Conservation (phyloP, 495 filamentous ascomycete species). For the Aspergillus ostianus region DNA sequence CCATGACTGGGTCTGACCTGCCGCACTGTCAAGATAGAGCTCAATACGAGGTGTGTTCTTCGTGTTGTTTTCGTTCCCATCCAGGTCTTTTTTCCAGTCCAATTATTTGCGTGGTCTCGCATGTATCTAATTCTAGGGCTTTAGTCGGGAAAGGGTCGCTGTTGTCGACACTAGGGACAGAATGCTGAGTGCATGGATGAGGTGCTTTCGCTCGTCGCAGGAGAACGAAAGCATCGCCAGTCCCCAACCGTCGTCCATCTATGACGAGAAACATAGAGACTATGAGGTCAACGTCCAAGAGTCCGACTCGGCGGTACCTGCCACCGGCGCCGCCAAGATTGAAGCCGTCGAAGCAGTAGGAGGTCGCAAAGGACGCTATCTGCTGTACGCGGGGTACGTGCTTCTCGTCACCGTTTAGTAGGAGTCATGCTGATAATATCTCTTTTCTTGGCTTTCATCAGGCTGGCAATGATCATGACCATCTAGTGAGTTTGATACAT, state of each 20-base stretch:
- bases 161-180: not conserved
- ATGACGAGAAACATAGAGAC: slow-evolving; percentile 14
- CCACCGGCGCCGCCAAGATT: slow-evolving; percentile 30
- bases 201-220: slow-evolving; percentile 4
- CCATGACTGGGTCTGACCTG: not conserved
- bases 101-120: not conserved
- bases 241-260: not conserved
- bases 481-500: slow-evolving; percentile 34
- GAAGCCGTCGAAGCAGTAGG: slow-evolving; percentile 44
- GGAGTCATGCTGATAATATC: slow-evolving; percentile 8
- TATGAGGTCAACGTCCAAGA: slow-evolving; percentile 10
- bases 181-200: slow-evolving; percentile 13
- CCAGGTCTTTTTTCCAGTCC: not conserved
- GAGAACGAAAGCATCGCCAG: slow-evolving; percentile 1
- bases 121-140: not conserved
- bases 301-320: not conserved
- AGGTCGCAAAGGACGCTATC: slow-evolving; percentile 40
- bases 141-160: not conserved
- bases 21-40: not conserved
- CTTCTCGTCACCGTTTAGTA: not conserved
- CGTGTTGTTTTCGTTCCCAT: not conserved
- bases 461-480: slow-evolving; percentile 45
- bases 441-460: slow-evolving; percentile 6
- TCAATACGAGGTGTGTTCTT: not conserved
- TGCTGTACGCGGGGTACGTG: slow-evolving; percentile 42